Base-by-base conservation (phyloP, 768 basidiomycete genomes). In the Leccinum disarticulatum region DNA sequence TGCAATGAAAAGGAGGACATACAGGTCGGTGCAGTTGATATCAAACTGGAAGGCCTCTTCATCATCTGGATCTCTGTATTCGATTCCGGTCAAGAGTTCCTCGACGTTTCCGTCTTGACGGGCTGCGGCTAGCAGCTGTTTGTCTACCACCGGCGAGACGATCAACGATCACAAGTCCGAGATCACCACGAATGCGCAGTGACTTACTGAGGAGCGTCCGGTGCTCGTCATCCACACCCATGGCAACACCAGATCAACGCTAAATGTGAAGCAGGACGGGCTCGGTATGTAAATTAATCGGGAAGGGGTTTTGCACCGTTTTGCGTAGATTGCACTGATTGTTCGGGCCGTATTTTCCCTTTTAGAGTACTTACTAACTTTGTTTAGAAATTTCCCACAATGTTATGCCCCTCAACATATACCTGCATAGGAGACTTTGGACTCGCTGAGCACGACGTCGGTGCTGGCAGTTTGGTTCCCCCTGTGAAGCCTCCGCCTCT, bases 21-120 rank as follows among this genome's bases (percentile, higher is more conserved):
- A 74, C 73, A 62, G 10, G 35, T 74, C 71, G 14, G 31, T 65
- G 46, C 71, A 74, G 55, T 74, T 74, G 55, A 73, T 64, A 55
- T 74, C 71, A 35, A 71, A 74, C 19, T 70, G 41, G 51, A 71
- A 72, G 25, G 1, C 31, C 6, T 64, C 61, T 27, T 57, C 49
- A 6, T 70, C 60, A 0, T 49, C 28, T 17, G 54, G 48, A 19
- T 74, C 65, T 50, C 68, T 65, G 52, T 58, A 66, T n/a, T 74
- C 66, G 1, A 0, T 22, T n/a, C 52, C 41, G 11, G 28, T 60
- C 9, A 72, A 56, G 8, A 74, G 31, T 13, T 73, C 69, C 38
- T 73, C 73, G 50, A 72, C 31, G 28, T 69, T 60, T 17, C 69
- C 73, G 0, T 54, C 43, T 46, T 68, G 62, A 25, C 71, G 59